Evolutionary conservation across 306 rosid genomes (phyloP).

Genomic region (Trifolium pratense): DNA sequence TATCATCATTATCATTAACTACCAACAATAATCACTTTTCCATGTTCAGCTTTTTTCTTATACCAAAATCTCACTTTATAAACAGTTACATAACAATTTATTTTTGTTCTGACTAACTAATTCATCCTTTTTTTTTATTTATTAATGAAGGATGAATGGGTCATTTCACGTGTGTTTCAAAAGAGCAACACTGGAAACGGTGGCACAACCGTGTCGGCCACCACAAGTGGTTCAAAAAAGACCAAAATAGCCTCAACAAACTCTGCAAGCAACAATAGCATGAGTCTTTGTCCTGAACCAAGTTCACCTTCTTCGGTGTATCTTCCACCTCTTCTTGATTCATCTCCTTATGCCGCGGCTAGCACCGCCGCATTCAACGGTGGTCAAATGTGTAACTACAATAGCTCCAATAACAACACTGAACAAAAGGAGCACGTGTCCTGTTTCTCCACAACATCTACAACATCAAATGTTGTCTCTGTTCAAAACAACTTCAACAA

Average conservation of each 20-base stretch:
- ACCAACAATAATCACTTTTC: background rate
- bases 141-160: slow-evolving; percentile 85
- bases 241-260: slow-evolving; percentile 36
- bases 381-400: slow-evolving; percentile 63
- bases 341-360: slow-evolving; percentile 56
- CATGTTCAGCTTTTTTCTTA: background rate
- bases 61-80: background rate
- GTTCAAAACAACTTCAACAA: slow-evolving; percentile 19
- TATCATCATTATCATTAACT: background rate
- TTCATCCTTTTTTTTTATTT: background rate
- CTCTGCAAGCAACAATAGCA: slow-evolving; percentile 22
- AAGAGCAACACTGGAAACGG: slow-evolving; percentile 53
- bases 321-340: slow-evolving; percentile 87
- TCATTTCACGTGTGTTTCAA: slow-evolving; percentile 88
- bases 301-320: slow-evolving; percentile 82
- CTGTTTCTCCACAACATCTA: slow-evolving; percentile 97
- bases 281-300: slow-evolving; percentile 61
- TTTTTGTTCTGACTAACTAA: background rate
- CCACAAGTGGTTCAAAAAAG: slow-evolving; percentile 58
- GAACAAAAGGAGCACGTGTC: slow-evolving; percentile 94
- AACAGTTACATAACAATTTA: background rate
- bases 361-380: slow-evolving; percentile 38
- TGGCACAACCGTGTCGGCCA: slow-evolving; percentile 35
- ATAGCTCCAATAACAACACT: slow-evolving; percentile 52
- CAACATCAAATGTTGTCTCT: slow-evolving; percentile 46